These are phyloP conservation scores for Chionographis japonica DNA, from an alignment of 106 monocot genomes.

Conservation along the genomic window DNA sequence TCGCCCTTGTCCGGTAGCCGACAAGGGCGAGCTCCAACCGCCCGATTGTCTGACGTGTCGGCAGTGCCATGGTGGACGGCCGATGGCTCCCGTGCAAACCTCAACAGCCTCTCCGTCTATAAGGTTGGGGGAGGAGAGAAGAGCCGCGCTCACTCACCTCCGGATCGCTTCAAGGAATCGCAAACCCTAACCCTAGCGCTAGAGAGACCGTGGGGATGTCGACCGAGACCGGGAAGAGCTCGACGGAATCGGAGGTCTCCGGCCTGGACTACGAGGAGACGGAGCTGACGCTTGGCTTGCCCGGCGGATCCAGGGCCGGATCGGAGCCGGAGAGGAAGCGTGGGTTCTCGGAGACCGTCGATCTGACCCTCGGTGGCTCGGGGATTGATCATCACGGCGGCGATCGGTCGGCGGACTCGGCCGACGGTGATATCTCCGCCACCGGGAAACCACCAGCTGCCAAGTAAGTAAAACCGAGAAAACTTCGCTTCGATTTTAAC, in stretches of 20 bases:
- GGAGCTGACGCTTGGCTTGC: slow-evolving; percentile 22
- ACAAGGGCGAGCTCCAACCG: background rate
- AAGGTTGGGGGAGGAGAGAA: background rate
- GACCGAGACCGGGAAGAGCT: slow-evolving; percentile 7
- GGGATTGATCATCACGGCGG: background rate
- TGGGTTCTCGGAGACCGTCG: slow-evolving; percentile 21
- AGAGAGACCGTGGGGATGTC: slow-evolving; percentile 2
- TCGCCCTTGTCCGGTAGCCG: background rate
- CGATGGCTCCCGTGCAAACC: background rate
- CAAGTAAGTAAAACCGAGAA: slow-evolving; percentile 8
- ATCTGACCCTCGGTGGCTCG: slow-evolving; percentile 11
- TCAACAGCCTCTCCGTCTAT: background rate
- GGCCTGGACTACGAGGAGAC: slow-evolving; percentile 27
- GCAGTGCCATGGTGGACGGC: background rate
- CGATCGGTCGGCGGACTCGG: background rate
- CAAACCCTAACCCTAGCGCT: background rate
- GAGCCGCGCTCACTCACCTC: background rate
- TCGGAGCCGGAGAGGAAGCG: slow-evolving; percentile 23
- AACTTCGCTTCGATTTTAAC: background rate
- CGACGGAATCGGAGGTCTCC: slow-evolving; percentile 18
- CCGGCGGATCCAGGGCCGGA: background rate
- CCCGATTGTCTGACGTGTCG: background rate
- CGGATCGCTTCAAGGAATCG: too few relatives aligned
- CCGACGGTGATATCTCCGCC: background rate
- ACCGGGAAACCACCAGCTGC: slow-evolving; percentile 21